Evolutionary conservation across 805 yeast species (phyloP).

Genomic region (Candida montana): DNA sequence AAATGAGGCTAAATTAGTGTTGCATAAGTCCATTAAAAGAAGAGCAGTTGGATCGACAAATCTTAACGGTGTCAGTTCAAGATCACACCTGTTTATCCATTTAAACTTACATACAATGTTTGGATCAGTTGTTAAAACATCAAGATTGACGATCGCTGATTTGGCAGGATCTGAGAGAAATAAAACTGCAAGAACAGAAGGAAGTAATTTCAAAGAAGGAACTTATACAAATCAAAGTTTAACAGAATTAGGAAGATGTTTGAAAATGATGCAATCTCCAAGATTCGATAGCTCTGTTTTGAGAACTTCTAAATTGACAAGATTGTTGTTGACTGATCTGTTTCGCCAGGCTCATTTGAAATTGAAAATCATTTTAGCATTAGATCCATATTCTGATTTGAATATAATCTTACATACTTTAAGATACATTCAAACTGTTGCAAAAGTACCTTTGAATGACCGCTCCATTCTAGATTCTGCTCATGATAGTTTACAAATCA

Average conservation of each 20-base stretch:
- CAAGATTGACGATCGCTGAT: slow-evolving; percentile 45
- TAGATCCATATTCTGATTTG: slow-evolving; percentile 23
- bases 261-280: slow-evolving; percentile 35
- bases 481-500: slow-evolving; percentile 5
- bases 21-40: slow-evolving; percentile 35
- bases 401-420: slow-evolving; percentile 21
- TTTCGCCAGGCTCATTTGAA: slow-evolving; percentile 16
- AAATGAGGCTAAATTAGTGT: slow-evolving; percentile 32
- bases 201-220: slow-evolving; percentile 41
- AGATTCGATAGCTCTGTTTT: slow-evolving; percentile 37
- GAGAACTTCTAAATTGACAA: slow-evolving; percentile 44
- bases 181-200: slow-evolving; percentile 39
- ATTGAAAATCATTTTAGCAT: slow-evolving; percentile 21
- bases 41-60: slow-evolving; percentile 40
- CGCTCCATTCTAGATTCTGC: slow-evolving; percentile 16
- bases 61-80: slow-evolving; percentile 38
- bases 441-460: slow-evolving; percentile 19
- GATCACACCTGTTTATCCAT: slow-evolving; percentile 48
- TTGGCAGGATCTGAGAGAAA: slow-evolving; percentile 51
- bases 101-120: slow-evolving; percentile 32
- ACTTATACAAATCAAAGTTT: slow-evolving; percentile 44
- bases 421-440: slow-evolving; percentile 25
- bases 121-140: slow-evolving; percentile 22
- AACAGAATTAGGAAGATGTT: slow-evolving; percentile 45
- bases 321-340: slow-evolving; percentile 42